phyloP scores from a whole-genome alignment of 495 filamentous ascomycete species.

The Hyaloscypha variabilis region DNA sequence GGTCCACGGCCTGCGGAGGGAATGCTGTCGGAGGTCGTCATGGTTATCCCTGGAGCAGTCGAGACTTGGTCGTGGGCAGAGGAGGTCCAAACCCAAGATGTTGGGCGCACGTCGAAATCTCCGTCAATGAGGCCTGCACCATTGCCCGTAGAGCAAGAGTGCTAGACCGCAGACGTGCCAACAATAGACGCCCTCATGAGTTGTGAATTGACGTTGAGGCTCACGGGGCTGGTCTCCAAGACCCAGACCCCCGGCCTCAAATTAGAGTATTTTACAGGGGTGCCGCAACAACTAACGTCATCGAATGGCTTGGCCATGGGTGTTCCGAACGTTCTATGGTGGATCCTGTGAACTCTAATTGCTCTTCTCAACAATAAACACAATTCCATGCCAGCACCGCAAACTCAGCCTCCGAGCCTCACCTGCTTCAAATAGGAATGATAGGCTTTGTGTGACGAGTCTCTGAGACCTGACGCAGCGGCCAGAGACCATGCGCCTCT shows the following conservation, averaged over 20 bases:
- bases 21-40: slow-evolving; percentile 19
- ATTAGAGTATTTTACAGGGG: background rate
- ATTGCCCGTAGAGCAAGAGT: background rate
- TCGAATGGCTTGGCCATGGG: background rate
- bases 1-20: background rate
- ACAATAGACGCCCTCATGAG: background rate
- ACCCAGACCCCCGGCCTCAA: background rate
- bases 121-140: background rate
- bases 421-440: background rate
- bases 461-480: background rate
- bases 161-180: background rate
- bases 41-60: slow-evolving; percentile 3
- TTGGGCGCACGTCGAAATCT: background rate
- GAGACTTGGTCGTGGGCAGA: background rate
- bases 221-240: background rate
- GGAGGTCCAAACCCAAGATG: background rate
- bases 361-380: background rate
- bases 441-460: background rate
- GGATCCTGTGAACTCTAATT: background rate
- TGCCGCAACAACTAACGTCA: background rate
- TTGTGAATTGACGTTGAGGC: background rate
- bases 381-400: background rate
- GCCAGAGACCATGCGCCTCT: slow-evolving; percentile 74
- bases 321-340: background rate
- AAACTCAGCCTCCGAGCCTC: background rate